Percentiles rank a stretch among this genome's conserved stretches.
Conservation (phyloP, 2,329 filamentous ascomycete genomes). For the Claviceps spartinae region DNA sequence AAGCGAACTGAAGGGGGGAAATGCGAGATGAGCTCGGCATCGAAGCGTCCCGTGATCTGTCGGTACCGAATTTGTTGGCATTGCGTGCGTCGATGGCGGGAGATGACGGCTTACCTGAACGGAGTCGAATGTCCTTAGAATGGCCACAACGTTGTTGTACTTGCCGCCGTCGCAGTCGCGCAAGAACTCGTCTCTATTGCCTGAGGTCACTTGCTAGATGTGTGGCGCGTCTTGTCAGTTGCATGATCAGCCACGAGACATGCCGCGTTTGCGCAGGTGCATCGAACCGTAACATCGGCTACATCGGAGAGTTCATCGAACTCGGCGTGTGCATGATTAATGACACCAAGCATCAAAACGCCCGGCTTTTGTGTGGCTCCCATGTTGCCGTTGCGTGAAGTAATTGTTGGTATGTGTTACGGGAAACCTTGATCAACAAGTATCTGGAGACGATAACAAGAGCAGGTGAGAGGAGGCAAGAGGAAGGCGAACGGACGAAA, state of each 20-base stretch:
- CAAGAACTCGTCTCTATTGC: slow-evolving; percentile 9
- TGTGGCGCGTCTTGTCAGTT: background rate
- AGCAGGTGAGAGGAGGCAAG: background rate
- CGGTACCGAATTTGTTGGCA: background rate
- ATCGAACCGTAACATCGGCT: slow-evolving; percentile 7
- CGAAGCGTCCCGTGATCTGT: slow-evolving; percentile 45
- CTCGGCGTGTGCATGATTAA: slow-evolving; percentile 9
- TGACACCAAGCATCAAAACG: slow-evolving; percentile 10
- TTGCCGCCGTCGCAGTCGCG: slow-evolving; percentile 41
- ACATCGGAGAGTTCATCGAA: slow-evolving; percentile 9
- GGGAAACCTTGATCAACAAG: background rate
- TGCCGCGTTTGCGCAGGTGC: background rate
- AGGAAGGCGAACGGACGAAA: background rate
- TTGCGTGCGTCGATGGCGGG: too few relatives aligned
- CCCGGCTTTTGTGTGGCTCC: slow-evolving; percentile 3
- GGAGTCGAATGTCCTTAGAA: slow-evolving; percentile 41
- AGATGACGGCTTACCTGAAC: slow-evolving; percentile 1
- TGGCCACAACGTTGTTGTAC: slow-evolving; percentile 41
- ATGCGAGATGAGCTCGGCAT: slow-evolving; percentile 43
- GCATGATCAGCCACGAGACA: background rate
- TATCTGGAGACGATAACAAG: background rate
- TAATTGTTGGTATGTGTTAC: background rate
- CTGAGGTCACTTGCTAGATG: slow-evolving; percentile 7
- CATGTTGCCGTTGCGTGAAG: background rate
- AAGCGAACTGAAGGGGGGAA: slow-evolving; percentile 27